Evolutionary conservation across 2,329 filamentous ascomycete genomes (phyloP), one percentile per base, ranked within the genome.

Genomic region (Tothia fuscella): DNA sequence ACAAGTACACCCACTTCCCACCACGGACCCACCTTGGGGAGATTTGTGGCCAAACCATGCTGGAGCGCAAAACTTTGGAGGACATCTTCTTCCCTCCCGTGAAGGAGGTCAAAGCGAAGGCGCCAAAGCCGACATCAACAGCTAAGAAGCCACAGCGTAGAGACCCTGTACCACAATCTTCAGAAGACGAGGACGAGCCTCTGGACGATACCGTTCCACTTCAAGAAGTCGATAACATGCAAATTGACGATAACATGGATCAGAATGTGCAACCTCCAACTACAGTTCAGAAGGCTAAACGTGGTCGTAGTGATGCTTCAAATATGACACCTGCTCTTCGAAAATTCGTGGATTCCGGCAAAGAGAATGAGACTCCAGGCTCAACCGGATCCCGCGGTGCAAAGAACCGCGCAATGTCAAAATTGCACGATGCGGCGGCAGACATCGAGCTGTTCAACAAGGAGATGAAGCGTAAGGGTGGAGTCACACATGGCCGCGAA

Each of bases 391-490:
- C 41, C n/a, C 33, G 41, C 9, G 41, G 32, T 13, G 32, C 41
- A 2, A 98, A 96, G 58, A 78, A 82, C 30, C 81, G 82, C 54
- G 91, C 91, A 10, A 65, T 81, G n/a, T 75, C 78, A 25, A 78
- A 76, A 48, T 64, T 96, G 6, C 84, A 91, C 41, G 73, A 76
- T 26, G 68, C 89, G 44, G 87, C 84, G 1, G 74, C 80, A 1
- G 91, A 98, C 55, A 87, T 96, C 53, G 81, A 80, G 2, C 66
- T 93, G 24, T 98, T 91, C 54, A 82, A 96, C 55, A 94, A 91
- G 56, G 91, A 98, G 63, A 86, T 76, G 66, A 95, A 93, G 64
- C 78, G 91, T 16, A 74, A 72, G 34, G 78, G 78, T 12, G 78
- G 78, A 30, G 73, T 81, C 3, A 64, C 75, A 9, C 73, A 79